Conservation (phyloP, 768 basidiomycete genomes). For the Amyloporia xantha region DNA sequence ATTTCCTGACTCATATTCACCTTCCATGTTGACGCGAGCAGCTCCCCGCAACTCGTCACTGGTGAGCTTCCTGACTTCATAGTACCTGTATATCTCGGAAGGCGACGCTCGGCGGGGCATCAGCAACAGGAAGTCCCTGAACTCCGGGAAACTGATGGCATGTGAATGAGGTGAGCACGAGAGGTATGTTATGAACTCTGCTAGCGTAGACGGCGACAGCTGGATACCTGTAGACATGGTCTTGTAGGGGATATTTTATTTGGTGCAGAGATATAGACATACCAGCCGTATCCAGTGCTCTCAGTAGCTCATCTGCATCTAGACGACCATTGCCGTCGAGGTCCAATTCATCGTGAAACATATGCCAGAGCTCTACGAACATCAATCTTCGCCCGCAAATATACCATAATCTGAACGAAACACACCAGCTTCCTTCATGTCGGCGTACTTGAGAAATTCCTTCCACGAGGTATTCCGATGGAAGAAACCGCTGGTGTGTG, state of each 20-base stretch:
- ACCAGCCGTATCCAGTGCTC: constrained; percentile 73
- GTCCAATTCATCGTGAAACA: constrained; percentile 89
- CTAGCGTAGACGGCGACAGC: constrained; percentile 59
- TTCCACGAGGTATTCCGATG: constrained; percentile 53
- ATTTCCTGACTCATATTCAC: constrained; percentile 43
- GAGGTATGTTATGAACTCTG: constrained; percentile 77
- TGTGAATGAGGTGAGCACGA: constrained; percentile 65
- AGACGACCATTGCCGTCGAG: constrained; percentile 82
- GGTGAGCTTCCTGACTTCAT: constrained; percentile 60
- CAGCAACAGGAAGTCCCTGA: constrained; percentile 84
- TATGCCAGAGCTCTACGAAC: constrained; percentile 74
- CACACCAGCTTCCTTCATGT: constrained; percentile 76
- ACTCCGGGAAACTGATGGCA: constrained; percentile 74
- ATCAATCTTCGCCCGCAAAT: neutral
- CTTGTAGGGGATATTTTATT: too few relatives aligned
- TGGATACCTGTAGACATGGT: constrained; percentile 50
- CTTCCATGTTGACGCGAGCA: constrained; percentile 85
- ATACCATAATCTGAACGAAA: constrained; percentile 8
- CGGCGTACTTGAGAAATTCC: constrained; percentile 69
- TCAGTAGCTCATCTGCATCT: constrained; percentile 54
- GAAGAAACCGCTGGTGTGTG: constrained; percentile 30
- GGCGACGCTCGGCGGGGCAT: constrained; percentile 77
- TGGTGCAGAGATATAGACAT: constrained; percentile 10
- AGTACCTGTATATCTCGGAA: constrained; percentile 82
- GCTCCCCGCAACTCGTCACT: constrained; percentile 73